A percentile compares a stretch with the other conserved stretches of the same genome.
Evolutionary conservation across 257 asterid species (phyloP).

Genomic region (Salvia splendens): DNA sequence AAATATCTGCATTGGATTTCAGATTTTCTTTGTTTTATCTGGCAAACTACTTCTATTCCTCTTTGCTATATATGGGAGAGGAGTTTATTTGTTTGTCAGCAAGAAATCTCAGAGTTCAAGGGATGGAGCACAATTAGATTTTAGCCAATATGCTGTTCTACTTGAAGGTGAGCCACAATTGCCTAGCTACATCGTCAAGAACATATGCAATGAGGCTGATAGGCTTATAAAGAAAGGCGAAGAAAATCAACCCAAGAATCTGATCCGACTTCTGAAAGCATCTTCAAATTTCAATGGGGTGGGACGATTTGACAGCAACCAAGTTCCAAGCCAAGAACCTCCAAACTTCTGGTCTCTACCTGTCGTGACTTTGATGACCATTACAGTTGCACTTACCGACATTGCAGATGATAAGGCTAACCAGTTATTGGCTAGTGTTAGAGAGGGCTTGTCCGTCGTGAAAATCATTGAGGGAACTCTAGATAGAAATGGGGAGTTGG

Average conservation of each 20-base stretch:
- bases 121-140: neutral
- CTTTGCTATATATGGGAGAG: neutral
- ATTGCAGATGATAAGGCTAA: neutral
- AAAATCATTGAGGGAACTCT: neutral
- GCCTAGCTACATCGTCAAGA: neutral
- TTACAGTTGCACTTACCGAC: conserved; percentile 3
- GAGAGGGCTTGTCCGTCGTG: neutral
- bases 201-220: neutral
- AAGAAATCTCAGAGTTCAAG: neutral
- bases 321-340: neutral
- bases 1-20: neutral
- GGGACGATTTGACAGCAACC: neutral
- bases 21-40: neutral
- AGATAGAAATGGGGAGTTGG: neutral
- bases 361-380: neutral
- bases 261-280: neutral
- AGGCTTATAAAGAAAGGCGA: neutral
- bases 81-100: neutral
- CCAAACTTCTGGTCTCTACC: conserved; percentile 7
- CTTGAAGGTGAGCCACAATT: neutral
- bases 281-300: conserved; percentile 6
- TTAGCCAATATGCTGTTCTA: neutral
- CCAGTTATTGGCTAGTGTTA: neutral
- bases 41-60: neutral
- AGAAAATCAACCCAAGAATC: neutral